Base-by-base conservation (phyloP, 176 grass and related monocot species). In the Zoysia pacifica region DNA sequence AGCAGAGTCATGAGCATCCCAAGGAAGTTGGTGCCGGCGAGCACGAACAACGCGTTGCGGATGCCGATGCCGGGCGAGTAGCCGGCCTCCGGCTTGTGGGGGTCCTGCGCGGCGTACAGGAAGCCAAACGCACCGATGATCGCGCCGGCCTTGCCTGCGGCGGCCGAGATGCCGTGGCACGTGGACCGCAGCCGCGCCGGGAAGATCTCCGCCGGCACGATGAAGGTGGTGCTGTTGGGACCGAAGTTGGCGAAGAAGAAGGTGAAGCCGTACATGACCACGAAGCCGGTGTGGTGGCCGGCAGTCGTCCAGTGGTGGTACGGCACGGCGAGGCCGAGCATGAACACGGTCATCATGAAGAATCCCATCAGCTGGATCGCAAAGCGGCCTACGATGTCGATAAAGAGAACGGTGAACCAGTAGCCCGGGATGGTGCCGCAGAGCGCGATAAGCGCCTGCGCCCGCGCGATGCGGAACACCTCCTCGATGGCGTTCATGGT, bases 381-480 rank as follows among this genome's bases (percentile, higher is more conserved):
- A 51, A 89, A 94, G 15, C 89, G 86, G 48, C 89, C 89, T 9
- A 91, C 3, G 67, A 85, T 20, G 43, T 91, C 92, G 62, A 94
- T 94, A 46, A 91, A 37, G 11, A 2, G 9, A 15, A 94, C 89
- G 49, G 92, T 94, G 82, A 96, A 86, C 93, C 90, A 96, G 84
- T 96, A 96, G 3, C 93, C 92, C 4, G 90, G 93, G 43, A 96
- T 83, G 47, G 93, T 96, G 67, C 93, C 93, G 60, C 90, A 92
- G 66, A 92, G 81, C 2, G 87, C 93, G 68, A 95, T 83, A 4
- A 92, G 73, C 5, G 90, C 37, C 81, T 90, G 90, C 10, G 93
- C 93, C 11, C 82, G 87, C 2, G 93, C 47, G 77, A 92, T 90
- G 62, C 70, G 81, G 82, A 71, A 92, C 47, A 96, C 85, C 82